A percentile compares a stretch with the other conserved stretches of the same genome.
phyloP scores from a whole-genome alignment of 2,329 filamentous ascomycete genomes.

The Clonostachys sp. region DNA sequence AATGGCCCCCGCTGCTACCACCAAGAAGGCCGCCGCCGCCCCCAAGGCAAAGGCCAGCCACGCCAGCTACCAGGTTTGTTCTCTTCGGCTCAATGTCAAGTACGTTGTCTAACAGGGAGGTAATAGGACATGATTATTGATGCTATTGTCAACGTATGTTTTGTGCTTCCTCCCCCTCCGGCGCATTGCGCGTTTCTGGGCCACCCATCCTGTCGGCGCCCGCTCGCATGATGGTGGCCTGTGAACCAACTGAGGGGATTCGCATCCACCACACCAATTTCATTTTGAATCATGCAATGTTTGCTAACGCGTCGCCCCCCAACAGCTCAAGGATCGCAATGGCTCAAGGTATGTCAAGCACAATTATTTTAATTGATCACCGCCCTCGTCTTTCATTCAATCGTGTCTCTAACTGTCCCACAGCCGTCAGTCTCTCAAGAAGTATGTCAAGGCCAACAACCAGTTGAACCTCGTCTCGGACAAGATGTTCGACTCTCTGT shows the following conservation, averaged over 20 bases:
- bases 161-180: constrained; percentile 11
- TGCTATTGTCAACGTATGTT: constrained; percentile 55
- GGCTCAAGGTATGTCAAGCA: constrained; percentile 35
- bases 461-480: constrained; percentile 34
- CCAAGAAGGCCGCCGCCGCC: constrained; percentile 45
- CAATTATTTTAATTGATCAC: no score
- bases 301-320: constrained; percentile 29
- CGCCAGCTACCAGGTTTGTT: constrained; percentile 55
- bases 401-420: not conserved
- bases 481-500: constrained; percentile 64
- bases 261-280: constrained; percentile 5
- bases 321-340: constrained; percentile 58
- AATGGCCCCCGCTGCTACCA: constrained; percentile 43
- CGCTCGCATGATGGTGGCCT: not conserved
- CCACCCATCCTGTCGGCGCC: constrained; percentile 13
- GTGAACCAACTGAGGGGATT: not conserved
- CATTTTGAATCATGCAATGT: constrained; percentile 3
- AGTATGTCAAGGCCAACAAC: constrained; percentile 55
- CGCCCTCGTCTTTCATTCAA: no score
- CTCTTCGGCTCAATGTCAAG: constrained; percentile 1
- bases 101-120: constrained; percentile 21
- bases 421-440: constrained; percentile 58
- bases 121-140: constrained; percentile 58
- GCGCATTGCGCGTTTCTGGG: constrained; percentile 19
- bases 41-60: constrained; percentile 46